phyloP scores from a whole-genome alignment of 176 grass and related monocot species.

The Rhynchospora breviuscula region DNA sequence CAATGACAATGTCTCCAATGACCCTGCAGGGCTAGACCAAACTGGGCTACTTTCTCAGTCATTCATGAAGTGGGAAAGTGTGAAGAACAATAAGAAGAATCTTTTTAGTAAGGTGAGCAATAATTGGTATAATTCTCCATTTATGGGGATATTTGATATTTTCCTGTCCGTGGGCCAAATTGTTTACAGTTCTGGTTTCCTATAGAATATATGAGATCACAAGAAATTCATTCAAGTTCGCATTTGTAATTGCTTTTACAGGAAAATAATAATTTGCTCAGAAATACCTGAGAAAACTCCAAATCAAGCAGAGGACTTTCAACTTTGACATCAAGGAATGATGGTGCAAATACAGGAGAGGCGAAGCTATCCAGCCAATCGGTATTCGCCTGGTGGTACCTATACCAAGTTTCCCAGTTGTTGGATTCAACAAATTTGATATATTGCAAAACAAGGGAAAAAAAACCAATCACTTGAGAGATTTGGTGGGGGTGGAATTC shows the following conservation, averaged over 20 bases:
- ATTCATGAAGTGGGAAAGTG: no score
- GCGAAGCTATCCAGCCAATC: no score
- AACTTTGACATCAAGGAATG: conserved; percentile 60
- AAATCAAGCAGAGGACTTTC: conserved; percentile 72
- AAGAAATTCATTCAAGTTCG: not conserved
- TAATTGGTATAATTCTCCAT: not conserved
- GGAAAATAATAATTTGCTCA: conserved; percentile 10
- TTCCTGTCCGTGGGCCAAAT: not conserved
- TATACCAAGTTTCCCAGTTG: no score
- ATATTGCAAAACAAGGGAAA: no score
- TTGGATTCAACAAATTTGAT: no score
- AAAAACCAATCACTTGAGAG: no score
- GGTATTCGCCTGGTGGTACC: no score
- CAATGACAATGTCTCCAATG: not conserved
- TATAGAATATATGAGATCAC: not conserved
- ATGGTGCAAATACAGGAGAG: conserved; percentile 14
- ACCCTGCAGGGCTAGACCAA: not conserved
- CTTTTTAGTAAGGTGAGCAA: not conserved
- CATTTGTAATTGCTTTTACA: not conserved
- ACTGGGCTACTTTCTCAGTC: not conserved
- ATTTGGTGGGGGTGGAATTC: no score
- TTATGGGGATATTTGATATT: not conserved
- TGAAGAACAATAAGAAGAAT: not conserved
- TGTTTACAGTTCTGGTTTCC: not conserved
- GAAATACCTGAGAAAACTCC: conserved; percentile 80